A percentile compares a stretch with the other conserved stretches of the same genome.
Conservation (phyloP, 2,329 filamentous ascomycete genomes). For the Cryphonectria radicalis region DNA sequence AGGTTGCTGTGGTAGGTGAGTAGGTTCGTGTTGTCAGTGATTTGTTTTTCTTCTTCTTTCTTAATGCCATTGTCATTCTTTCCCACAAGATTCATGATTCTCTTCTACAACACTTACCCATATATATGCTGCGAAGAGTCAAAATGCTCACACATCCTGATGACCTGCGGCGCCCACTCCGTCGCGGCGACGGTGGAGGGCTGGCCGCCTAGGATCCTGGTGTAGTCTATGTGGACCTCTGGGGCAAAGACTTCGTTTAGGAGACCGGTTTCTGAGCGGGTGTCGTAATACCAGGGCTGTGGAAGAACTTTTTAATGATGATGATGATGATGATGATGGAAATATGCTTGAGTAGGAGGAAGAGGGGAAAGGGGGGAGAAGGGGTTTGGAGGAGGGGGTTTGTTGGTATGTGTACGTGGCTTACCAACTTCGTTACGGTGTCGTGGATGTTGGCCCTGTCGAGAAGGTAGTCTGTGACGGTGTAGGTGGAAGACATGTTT, state of each 20-base stretch:
- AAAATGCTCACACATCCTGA: constrained; percentile 30
- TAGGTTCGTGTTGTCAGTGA: not conserved
- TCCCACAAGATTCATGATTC: too few relatives aligned
- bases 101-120: constrained; percentile 22
- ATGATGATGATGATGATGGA: too few relatives aligned
- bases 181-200: constrained; percentile 30
- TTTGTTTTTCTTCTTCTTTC: not conserved
- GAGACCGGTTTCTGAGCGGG: constrained; percentile 31
- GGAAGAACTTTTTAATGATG: too few relatives aligned
- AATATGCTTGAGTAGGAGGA: not conserved
- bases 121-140: constrained; percentile 36
- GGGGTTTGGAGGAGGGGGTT: not conserved
- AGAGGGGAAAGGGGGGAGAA: not conserved
- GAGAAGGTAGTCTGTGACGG: constrained; percentile 37
- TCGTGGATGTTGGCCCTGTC: constrained; percentile 41
- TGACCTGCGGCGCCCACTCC: constrained; percentile 33
- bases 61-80: too few relatives aligned
- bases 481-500: constrained; percentile 13
- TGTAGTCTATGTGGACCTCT: constrained; percentile 38
- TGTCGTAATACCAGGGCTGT: constrained; percentile 38
- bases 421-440: constrained; percentile 36
- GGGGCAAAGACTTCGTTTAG: constrained; percentile 36
- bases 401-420: not conserved
- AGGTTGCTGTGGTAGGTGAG: constrained; percentile 27
- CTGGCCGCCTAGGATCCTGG: constrained; percentile 37